Base-by-base conservation (phyloP, 2,329 filamentous ascomycete genomes). In the Epicoccum nigrum region DNA sequence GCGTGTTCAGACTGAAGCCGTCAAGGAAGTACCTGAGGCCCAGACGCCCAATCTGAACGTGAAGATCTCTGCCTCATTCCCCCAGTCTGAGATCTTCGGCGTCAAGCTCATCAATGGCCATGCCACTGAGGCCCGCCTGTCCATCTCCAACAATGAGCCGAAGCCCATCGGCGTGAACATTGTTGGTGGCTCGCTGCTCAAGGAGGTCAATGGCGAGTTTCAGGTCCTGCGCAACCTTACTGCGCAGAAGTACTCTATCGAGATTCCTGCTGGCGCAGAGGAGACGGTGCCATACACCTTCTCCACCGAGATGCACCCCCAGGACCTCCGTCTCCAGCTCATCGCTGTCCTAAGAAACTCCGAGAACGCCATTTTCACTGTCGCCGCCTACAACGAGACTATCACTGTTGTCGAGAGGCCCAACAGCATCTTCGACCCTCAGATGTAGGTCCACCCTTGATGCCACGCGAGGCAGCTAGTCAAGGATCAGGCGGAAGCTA, bases 81-180 rank as follows among this genome's bases (percentile, higher is more conserved):
- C 85, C 23, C 75, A 83, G 59, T 79, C 83, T 51, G 90, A 95
- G 79, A 87, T 96, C 76, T 94, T 97, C 65, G 94, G 93, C 67
- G 86, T 97, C 65, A 96, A 96, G 84, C 86, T 97, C 63, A 84
- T 97, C 80, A 99, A 99, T 73, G 91, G 92, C 69, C 87, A 88
- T 60, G 85, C 91, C 33, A 96, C 92, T 58, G 86, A 89, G 74
- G 88, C 92, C 28, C 77, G 95, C 45, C 79, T 99, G 65, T 86
- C 91, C 67, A 81, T 99, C 72, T 84, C 81, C 73, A 99, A 99
- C 81, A 81, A 90, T 56, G 94, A 99, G 77, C 81, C 84, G 11
- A 81, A 81, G 44, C 83, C 92, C 19, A 83, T 99, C 69, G 83
- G 82, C 56, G 81, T 99, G 54, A 82, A 86, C 70, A 83, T 95